phyloP scores from a whole-genome alignment of 73 alveolate genomes.

The Tetrahymena malaccensis region DNA sequence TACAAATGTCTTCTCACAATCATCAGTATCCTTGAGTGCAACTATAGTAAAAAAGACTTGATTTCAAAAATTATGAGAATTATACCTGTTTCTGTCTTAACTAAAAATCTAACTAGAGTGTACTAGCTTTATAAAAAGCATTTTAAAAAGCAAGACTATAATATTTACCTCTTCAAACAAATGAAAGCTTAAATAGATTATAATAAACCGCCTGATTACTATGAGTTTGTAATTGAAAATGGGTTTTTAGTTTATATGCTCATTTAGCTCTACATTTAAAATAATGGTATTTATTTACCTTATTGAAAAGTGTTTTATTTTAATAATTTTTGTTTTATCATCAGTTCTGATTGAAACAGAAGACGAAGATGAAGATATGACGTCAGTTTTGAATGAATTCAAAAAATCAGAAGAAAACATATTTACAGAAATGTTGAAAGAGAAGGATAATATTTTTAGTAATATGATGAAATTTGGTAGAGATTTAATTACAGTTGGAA shows the following conservation, averaged over 20 bases:
- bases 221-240: neutral
- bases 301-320: neutral
- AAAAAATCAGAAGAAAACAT: neutral
- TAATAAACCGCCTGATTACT: neutral
- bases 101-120: neutral
- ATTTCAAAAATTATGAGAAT: constrained; percentile 4
- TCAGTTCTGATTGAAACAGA: neutral
- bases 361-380: neutral
- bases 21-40: neutral
- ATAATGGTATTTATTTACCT: neutral
- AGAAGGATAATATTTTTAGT: neutral
- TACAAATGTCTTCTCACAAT: neutral
- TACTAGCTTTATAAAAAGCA: neutral
- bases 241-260: constrained; percentile 2
- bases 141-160: neutral
- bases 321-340: neutral
- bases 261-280: neutral
- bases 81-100: neutral
- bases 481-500: neutral
- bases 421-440: neutral
- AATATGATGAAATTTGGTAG: neutral
- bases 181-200: neutral
- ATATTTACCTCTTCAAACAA: neutral
- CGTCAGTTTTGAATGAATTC: neutral
- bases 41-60: neutral